These are phyloP conservation scores for Fusarium goolgardi DNA, from an alignment of 2,329 filamentous ascomycete species.

Conservation along the genomic window DNA sequence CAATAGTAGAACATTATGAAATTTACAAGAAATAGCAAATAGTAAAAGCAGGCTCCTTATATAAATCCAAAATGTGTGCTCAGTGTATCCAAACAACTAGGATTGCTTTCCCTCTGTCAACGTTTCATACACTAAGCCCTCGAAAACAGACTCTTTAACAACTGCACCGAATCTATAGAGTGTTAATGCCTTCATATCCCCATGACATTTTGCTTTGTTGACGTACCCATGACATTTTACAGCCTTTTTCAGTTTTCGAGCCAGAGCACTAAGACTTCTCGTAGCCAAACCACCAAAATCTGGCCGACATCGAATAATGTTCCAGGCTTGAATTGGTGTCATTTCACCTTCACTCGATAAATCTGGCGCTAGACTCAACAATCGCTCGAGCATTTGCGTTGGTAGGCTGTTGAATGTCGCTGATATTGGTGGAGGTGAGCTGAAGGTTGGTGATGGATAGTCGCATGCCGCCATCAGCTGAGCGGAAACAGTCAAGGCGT, in stretches of 20 bases:
- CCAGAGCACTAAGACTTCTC: neutral
- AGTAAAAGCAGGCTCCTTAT: no score
- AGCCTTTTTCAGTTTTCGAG: constrained; percentile 6
- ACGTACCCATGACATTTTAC: constrained; percentile 30
- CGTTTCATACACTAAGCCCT: constrained; percentile 15
- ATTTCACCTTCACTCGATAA: constrained; percentile 21
- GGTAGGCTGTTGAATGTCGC: neutral
- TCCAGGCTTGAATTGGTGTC: constrained; percentile 31
- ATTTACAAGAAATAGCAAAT: no score
- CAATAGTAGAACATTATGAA: no score
- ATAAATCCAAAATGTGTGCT: accelerated
- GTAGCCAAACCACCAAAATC: constrained; percentile 13
- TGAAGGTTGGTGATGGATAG: constrained; percentile 1
- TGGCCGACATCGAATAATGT: constrained; percentile 9
- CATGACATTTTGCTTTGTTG: accelerated
- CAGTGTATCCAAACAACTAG: neutral
- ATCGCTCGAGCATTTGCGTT: constrained; percentile 4
- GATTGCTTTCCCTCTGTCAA: neutral
- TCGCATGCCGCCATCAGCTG: constrained; percentile 16
- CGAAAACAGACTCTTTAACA: constrained; percentile 25
- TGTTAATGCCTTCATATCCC: accelerated
- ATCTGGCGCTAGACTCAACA: constrained; percentile 19
- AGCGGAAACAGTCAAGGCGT: constrained; percentile 20
- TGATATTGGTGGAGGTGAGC: constrained; percentile 1
- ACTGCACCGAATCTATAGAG: constrained; percentile 20